Evolutionary conservation across 768 basidiomycete genomes (phyloP).

Genomic region (Leccinum pellstonianum): DNA sequence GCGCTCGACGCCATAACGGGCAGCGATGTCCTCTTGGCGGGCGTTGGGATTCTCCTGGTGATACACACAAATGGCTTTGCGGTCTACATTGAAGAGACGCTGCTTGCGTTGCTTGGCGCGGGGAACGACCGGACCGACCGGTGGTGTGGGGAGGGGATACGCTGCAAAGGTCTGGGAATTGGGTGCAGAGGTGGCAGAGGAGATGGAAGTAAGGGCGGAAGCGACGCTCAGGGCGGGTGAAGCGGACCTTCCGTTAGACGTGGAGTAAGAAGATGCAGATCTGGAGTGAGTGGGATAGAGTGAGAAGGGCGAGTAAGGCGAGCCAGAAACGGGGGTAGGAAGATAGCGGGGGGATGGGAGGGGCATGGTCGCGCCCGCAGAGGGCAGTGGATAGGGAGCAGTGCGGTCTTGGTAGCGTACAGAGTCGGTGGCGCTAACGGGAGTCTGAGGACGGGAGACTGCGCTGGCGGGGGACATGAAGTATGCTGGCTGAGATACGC

Average conservation of each 20-base stretch:
- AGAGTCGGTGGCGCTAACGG: constrained; percentile 34
- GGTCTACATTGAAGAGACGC: constrained; percentile 71
- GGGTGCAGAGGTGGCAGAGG: constrained; percentile 37
- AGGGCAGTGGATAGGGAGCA: constrained; percentile 27
- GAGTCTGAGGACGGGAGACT: constrained; percentile 41
- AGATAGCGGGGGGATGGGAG: constrained; percentile 44
- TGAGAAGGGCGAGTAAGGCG: constrained; percentile 47
- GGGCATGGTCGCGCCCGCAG: constrained; percentile 22
- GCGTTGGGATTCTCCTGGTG: constrained; percentile 61
- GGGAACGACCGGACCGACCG: constrained; percentile 30
- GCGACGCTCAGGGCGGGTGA: constrained; percentile 64
- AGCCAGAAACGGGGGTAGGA: constrained; percentile 45
- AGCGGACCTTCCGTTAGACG: constrained; percentile 49
- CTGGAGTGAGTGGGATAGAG: constrained; percentile 46
- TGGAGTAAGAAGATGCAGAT: constrained; percentile 42
- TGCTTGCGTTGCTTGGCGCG: constrained; percentile 62
- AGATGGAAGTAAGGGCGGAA: constrained; percentile 53
- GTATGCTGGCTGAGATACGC: constrained; percentile 30
- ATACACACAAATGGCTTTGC: constrained; percentile 72
- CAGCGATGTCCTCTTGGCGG: constrained; percentile 84
- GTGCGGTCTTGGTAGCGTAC: constrained; percentile 36
- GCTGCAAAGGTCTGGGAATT: constrained; percentile 32
- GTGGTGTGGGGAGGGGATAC: constrained; percentile 31
- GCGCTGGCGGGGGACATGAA: constrained; percentile 36
- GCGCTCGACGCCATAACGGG: constrained; percentile 74